Percentiles rank a stretch among this genome's conserved stretches.
Evolutionary conservation across 805 yeast genomes (phyloP).

Genomic region (Candida ponderosae): DNA sequence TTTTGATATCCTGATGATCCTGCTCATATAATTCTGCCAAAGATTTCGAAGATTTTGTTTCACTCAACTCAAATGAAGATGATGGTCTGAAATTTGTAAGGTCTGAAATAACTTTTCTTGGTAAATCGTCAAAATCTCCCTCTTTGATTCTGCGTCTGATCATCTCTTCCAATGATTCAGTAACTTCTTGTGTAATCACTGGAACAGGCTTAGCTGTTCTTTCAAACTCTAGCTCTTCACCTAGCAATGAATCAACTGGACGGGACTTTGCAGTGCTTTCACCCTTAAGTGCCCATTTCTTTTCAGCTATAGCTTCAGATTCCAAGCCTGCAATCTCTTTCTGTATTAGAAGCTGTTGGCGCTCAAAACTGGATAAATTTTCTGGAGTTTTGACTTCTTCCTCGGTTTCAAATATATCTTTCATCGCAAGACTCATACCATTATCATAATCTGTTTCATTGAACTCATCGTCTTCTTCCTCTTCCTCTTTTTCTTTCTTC

Average conservation of each 20-base stretch:
- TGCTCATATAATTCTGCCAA: conserved; percentile 91
- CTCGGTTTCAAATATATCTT: conserved; percentile 49
- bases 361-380: conserved; percentile 68
- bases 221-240: conserved; percentile 82
- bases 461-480: conserved; percentile 34
- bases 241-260: conserved; percentile 76
- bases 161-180: conserved; percentile 82
- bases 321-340: conserved; percentile 75
- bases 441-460: conserved; percentile 55
- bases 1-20: conserved; percentile 52
- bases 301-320: conserved; percentile 81
- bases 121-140: conserved; percentile 77
- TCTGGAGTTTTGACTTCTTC: conserved; percentile 17
- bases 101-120: conserved; percentile 62
- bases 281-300: conserved; percentile 92
- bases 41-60: conserved; percentile 77
- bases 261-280: conserved; percentile 79
- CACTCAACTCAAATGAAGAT: conserved; percentile 59
- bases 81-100: conserved; percentile 53
- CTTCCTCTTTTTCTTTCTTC: conserved; percentile 9
- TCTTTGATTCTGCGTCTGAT: conserved; percentile 74
- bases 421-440: conserved; percentile 53
- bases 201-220: conserved; percentile 95
- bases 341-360: conserved; percentile 70
- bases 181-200: conserved; percentile 80